A percentile compares a stretch with the other conserved stretches of the same genome.
These are phyloP conservation scores for Delonix regia DNA, from an alignment of 306 rosid genomes.

Conservation along the genomic window DNA sequence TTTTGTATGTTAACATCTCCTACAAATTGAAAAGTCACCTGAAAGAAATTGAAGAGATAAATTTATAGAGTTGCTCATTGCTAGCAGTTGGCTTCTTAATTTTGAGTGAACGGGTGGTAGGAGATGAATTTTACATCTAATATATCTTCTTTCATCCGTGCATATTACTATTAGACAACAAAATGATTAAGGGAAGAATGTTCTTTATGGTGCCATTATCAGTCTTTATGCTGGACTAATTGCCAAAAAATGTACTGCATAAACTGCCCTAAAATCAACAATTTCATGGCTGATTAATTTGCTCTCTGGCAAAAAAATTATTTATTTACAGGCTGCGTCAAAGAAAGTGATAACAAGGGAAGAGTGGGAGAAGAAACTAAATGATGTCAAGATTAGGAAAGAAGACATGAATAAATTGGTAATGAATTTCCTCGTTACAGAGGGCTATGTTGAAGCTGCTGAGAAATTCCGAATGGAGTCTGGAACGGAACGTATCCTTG, in stretches of 20 bases:
- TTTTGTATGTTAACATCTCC: background rate
- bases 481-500: conserved; percentile 92
- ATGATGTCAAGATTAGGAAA: conserved; percentile 79
- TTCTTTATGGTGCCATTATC: background rate
- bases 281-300: conserved; percentile 17
- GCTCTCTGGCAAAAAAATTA: conserved; percentile 9
- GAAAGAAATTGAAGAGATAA: conserved; percentile 1
- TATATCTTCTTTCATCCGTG: background rate
- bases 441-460: conserved; percentile 93
- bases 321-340: conserved; percentile 60
- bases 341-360: conserved; percentile 83
- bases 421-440: conserved; percentile 95
- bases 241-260: conserved; percentile 8
- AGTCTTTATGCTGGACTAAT: conserved; percentile 24
- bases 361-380: conserved; percentile 96
- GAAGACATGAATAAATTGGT: conserved; percentile 95
- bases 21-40: background rate
- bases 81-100: conserved; percentile 18
- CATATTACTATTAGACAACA: background rate
- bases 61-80: background rate
- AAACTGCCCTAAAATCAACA: background rate
- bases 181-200: conserved; percentile 7
- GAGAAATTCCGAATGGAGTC: conserved; percentile 89
- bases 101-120: background rate
- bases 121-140: conserved; percentile 7